Evolutionary conservation across 345 rosid genomes (phyloP), one percentile per base, ranked within the genome.

Genomic region (Viola odorata): DNA sequence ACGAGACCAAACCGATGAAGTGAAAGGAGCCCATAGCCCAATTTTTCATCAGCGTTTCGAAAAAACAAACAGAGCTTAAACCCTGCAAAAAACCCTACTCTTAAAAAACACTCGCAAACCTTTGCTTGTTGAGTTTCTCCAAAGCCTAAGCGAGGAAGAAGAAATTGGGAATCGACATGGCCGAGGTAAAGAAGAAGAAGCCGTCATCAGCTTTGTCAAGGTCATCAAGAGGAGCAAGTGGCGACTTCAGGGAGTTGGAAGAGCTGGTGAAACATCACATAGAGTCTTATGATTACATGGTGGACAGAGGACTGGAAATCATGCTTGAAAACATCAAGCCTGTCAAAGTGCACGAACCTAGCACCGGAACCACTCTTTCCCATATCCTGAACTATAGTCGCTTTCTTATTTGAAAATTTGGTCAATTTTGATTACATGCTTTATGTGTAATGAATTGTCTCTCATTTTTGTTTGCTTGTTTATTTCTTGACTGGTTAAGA

Each of bases 201-300:
- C 11, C 45, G 11, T 42, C 45, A 1, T 42, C 8, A 42, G 45
- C 11, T 7, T 7, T 42, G 11, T 42, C 32, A 23, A 23, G 32
- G 32, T 23, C 32, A 17, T 13, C 23, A 16, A 51, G 45, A 0
- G 13, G 51, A 16, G 61, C 59, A 4, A 47, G 39, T 44, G 76
- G 68, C 57, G 83, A 85, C 47, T 80, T 69, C 15, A 72, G 62
- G 67, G 90, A 78, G 60, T 69, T 90, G 58, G 74, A 70, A 37
- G 81, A 84, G 69, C 91, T 92, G 39, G 84, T 91, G 55, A 77
- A 71, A 17, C 99, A 87, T 65, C 99, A 92, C 65, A 73, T 90
- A 45, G 95, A 89, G 64, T 92, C 99, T 0, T 84, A 78, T 61
- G 85, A 92, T 83, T 82, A 89, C 85, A 82, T 88, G 85, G 66